Evolutionary conservation across 768 basidiomycete genomes (phyloP), one percentile per base, ranked within the genome.

Genomic region (Galerina sulciceps): DNA sequence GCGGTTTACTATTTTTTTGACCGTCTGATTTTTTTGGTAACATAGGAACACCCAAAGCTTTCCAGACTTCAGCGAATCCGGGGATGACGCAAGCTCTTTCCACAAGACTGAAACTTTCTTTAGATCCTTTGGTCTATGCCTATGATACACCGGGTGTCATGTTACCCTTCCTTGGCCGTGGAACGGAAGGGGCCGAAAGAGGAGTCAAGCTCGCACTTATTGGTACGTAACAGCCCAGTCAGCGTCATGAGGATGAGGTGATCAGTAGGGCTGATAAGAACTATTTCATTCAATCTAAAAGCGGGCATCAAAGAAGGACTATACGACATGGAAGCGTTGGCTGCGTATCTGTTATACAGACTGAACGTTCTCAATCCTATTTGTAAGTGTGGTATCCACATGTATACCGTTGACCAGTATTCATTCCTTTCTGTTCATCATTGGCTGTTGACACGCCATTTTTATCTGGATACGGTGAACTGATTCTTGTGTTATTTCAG

Each of bases 81-180:
- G 97, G 97, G 15, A 81, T 93, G 68, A 99, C 97, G 15, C 89
- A 91, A 53, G 85, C 90, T 38, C 75, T 98, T 42, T 96, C 96
- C 5, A 96, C 91, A 10, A 86, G 93, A 35, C 79, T 99, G 43
- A 94, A 94, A 74, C 79, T 99, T 53, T 89, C 86, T 22, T 72
- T 89, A 58, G 81, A 88, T 54, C 94, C 95, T 2, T 76, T 86
- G 8, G 89, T 97, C 10, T 99, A 99, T 76, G 91, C 97, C 4
- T 94, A 89, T 67, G 97, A 99, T 78, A 88, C 93, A 9, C 97
- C 97, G 2, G 97, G 97, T 2, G 92, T 99, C 46, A 99, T 99
- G 96, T 80, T 97, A 42, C 94, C 95, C 10, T 99, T 90, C 75
- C 82, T 99, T 31, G 97, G 97, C 1, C 85, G 80, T 58, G 97